These are phyloP conservation scores for Ceratocystis cubensis DNA, from an alignment of 2,329 filamentous ascomycete species.

Conservation along the genomic window DNA sequence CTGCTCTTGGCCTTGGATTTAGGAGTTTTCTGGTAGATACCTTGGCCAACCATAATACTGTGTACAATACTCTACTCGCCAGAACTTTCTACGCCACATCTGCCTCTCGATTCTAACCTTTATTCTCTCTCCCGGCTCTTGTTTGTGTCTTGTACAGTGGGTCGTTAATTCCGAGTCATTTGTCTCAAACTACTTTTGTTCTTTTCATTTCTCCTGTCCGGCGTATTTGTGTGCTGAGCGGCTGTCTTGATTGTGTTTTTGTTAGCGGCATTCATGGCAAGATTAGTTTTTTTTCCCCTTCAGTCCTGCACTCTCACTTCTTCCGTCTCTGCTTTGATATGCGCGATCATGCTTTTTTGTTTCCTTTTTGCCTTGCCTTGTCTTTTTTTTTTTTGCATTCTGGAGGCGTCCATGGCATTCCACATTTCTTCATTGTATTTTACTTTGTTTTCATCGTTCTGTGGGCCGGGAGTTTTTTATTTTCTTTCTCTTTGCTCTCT, in stretches of 20 bases:
- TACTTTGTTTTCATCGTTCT: slow-evolving; percentile 4
- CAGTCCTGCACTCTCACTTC: neutral
- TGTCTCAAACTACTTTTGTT: slow-evolving; percentile 4
- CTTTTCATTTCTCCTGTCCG: slow-evolving; percentile 1
- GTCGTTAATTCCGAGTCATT: neutral
- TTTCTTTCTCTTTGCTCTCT: neutral
- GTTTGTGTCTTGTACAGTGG: neutral
- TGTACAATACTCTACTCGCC: neutral
- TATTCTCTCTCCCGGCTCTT: neutral
- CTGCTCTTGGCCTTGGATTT: too few relatives aligned
- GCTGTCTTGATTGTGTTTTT: slow-evolving; percentile 11
- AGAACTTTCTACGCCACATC: too few relatives aligned
- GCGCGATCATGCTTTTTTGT: slow-evolving; percentile 6
- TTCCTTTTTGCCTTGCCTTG: slow-evolving; percentile 7
- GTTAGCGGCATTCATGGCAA: slow-evolving; percentile 11
- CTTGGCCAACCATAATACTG: neutral
- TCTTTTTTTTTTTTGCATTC: too few relatives aligned
- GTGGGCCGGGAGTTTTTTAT: slow-evolving; percentile 1
- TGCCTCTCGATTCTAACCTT: neutral
- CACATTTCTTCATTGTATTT: slow-evolving; percentile 7
- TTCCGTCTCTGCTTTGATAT: slow-evolving; percentile 2
- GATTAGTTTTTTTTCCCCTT: slow-evolving; percentile 23
- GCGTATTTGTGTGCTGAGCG: neutral
- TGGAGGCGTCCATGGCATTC: slow-evolving; percentile 3
- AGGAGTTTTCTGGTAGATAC: neutral